Base-by-base conservation (phyloP, 495 filamentous ascomycete species). In the Jackrogersella multiformis region DNA sequence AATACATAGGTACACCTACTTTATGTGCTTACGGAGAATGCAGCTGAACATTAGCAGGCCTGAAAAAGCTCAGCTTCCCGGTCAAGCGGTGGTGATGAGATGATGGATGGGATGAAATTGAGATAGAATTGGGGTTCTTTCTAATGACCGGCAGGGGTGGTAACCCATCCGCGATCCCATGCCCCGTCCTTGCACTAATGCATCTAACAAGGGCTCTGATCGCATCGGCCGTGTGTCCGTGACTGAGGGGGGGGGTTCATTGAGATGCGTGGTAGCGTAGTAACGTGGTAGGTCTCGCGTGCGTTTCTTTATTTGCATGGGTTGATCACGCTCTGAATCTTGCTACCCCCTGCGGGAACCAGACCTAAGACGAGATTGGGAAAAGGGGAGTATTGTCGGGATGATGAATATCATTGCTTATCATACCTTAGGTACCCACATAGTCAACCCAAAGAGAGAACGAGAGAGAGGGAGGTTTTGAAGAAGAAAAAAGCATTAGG, bases 141-240 rank as follows among this genome's bases (percentile, higher is more conserved):
- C 26, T 30, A 23, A 38, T 55, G 53, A 59, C 35, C 52, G 48
- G 26, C 61, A 70, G 56, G 67, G 66, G 55, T 15, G 41, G 41
- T 48, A 59, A 53, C 39, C 56, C 32, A 54, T 65, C 61, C 66
- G 51, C 45, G 10, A 61, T 61, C 56, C 66, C 61, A 42, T 34
- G n/a, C 59, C 42, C 26, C 24, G 53, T 68, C 62, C 66, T 69
- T 68, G 60, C 67, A 55, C 58, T 70, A 66, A 61, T 72, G 64
- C 69, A 69, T 63, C 20, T 45, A 49, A 68, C 72, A 74, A 57
- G 72, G 72, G 52, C 46, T 36, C 52, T 70, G 66, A 70, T 73
- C 70, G 64, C 16, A 56, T 70, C 63, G 72, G 66, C 59, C 62
- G 66, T 57, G 35, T 69, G 69, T 52, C 72, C 60, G 59, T 60